Percentiles rank a stretch among this genome's conserved stretches.
These are phyloP conservation scores for Gastrolobium bilobum DNA, from an alignment of 306 rosid genomes.

Conservation along the genomic window DNA sequence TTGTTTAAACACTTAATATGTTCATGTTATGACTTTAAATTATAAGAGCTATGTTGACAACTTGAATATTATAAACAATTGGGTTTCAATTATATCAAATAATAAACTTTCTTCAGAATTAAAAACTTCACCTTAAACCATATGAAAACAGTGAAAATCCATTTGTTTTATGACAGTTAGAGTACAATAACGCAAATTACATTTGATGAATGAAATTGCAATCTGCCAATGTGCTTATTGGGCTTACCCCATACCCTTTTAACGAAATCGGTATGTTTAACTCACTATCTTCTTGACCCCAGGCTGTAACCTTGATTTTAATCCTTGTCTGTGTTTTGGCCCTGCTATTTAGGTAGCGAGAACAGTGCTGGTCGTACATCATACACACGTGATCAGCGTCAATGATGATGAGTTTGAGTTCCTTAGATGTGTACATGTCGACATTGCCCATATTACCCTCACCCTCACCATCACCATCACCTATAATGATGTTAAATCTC, in stretches of 20 bases:
- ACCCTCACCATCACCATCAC: background rate
- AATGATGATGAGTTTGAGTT: no score
- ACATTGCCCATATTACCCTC: background rate
- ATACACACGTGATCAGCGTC: background rate
- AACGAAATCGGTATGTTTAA: background rate
- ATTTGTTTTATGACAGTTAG: no score
- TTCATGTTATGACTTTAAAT: no score
- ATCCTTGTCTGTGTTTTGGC: background rate
- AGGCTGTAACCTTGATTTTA: slow-evolving; percentile 12
- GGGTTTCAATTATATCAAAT: no score
- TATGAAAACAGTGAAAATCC: background rate
- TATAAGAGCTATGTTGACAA: no score
- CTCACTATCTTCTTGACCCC: no score
- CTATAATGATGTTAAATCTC: background rate
- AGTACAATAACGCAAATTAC: background rate
- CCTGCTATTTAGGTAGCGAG: slow-evolving; percentile 1
- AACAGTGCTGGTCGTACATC: slow-evolving; percentile 9
- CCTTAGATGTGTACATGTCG: no score
- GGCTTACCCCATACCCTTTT: slow-evolving; percentile 13
- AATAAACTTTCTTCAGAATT: no score
- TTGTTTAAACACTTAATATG: no score
- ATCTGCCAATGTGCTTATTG: background rate
- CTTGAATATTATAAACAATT: no score
- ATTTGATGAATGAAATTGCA: background rate
- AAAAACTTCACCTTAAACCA: no score